Base-by-base conservation (phyloP, 2,329 filamentous ascomycete species). In the Arthroderma sp. region DNA sequence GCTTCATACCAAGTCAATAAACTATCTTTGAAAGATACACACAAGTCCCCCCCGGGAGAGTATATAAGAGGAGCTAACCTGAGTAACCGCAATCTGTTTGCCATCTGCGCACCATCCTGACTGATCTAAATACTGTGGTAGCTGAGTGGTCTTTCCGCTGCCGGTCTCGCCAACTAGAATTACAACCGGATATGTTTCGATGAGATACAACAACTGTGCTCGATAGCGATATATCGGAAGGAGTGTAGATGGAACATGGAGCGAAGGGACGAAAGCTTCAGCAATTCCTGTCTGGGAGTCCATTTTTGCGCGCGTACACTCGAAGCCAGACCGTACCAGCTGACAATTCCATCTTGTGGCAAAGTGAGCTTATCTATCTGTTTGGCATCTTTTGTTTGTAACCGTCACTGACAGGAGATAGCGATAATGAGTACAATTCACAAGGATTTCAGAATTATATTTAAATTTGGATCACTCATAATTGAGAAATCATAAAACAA, bases 91-190 rank as follows among this genome's bases (percentile, higher is more conserved):
- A 53, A 98, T 83, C 38, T 83, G 63, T 58, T 88, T 93, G 15
- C 84, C 86, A 58, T 87, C 76, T 29, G 74, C 72, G 59, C 86
- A 89, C 88, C 89, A 96, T 64, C 89, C 89, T 56, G 83, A 85
- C 54, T 84, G 73, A 47, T 94, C 81, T 8, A 96, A 74, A 56
- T 83, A 96, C 55, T 95, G 89, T 1, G 91, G 91, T 37, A 96
- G 82, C 60, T 96, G 91, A 0, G 91, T 96, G 1, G 88, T 94
- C 66, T 96, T 96, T 36, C 89, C 88, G 27, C 85, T 94, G 3
- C 91, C 91, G 1, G 91, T 96, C 59, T 95, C 87, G 6, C 89
- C 91, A 44, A 96, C 80, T 8, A 96, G 78, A 42, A 96, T 86
- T 0, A 85, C 89, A 46, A 96, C 82, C 0, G 84, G 82, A 51